Percentiles rank a stretch among this genome's conserved stretches.
Conservation (phyloP, 2,329 filamentous ascomycete species). For the Xylariaceae sp. region DNA sequence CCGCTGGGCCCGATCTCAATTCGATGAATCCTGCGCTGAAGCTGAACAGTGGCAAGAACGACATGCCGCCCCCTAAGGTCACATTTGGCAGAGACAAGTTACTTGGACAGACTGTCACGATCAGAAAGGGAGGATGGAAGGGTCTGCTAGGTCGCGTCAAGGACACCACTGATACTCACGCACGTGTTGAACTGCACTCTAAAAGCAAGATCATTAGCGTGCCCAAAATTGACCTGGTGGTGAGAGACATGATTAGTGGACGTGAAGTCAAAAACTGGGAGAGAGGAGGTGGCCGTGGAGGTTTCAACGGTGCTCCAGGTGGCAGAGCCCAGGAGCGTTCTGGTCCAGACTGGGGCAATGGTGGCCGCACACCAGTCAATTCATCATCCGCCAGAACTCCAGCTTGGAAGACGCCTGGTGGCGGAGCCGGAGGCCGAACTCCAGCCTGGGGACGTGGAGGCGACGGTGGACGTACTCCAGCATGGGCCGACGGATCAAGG, state of each 20-base stretch:
- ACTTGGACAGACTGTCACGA: slow-evolving; percentile 87
- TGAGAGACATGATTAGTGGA: slow-evolving; percentile 82
- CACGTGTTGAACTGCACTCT: slow-evolving; percentile 88
- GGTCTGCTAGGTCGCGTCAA: slow-evolving; percentile 93
- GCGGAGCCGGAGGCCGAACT: slow-evolving; percentile 54
- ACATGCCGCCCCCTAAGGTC: slow-evolving; percentile 65
- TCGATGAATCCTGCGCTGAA: slow-evolving; percentile 91
- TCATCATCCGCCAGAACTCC: slow-evolving; percentile 67
- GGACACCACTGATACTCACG: slow-evolving; percentile 82
- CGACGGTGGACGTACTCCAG: slow-evolving; percentile 63
- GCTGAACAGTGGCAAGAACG: slow-evolving; percentile 55
- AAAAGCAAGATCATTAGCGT: slow-evolving; percentile 90
- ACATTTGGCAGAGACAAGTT: slow-evolving; percentile 78
- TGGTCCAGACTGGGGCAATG: slow-evolving; percentile 58
- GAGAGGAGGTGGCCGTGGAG: slow-evolving; percentile 43
- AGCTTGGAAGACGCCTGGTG: slow-evolving; percentile 67
- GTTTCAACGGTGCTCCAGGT: slow-evolving; percentile 44
- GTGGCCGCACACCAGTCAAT: slow-evolving; percentile 67
- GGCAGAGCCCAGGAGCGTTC: slow-evolving; percentile 41
- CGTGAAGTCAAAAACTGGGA: slow-evolving; percentile 70
- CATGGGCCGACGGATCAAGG: slow-evolving; percentile 66
- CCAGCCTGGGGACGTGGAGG: slow-evolving; percentile 60
- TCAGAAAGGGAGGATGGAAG: slow-evolving; percentile 86
- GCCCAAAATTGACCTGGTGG: slow-evolving; percentile 74
- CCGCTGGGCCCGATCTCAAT: slow-evolving; percentile 71